Evolutionary conservation across 257 asterid species (phyloP).

Genomic region (Gentiana macrophylla): DNA sequence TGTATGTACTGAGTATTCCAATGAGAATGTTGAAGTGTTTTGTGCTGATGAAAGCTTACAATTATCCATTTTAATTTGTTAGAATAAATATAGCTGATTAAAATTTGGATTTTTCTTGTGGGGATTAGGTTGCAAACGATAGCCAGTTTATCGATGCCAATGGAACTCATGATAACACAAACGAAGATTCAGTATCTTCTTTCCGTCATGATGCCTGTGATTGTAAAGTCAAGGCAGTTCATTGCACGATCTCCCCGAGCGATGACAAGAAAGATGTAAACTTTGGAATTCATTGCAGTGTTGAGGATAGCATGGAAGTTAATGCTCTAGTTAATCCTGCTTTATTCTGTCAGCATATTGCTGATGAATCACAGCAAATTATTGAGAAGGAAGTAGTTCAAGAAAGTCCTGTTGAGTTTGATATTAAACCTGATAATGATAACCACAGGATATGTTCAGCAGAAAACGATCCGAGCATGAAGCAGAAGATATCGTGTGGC

Average conservation of each 20-base stretch:
- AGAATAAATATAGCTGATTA: slow-evolving; percentile 11
- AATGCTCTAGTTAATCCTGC: slow-evolving; percentile 11
- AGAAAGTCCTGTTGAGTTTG: slow-evolving; percentile 18
- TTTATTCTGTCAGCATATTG: slow-evolving; percentile 2
- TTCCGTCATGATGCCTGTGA: slow-evolving; percentile 9
- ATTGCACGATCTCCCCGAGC: not conserved
- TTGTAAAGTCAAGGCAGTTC: slow-evolving; percentile 8
- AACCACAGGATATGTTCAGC: slow-evolving; percentile 14
- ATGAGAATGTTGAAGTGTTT: slow-evolving; percentile 9
- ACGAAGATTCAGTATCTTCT: slow-evolving; percentile 11
- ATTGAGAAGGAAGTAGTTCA: slow-evolving; percentile 15
- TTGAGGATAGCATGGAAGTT: slow-evolving; percentile 13
- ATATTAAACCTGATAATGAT: slow-evolving; percentile 15
- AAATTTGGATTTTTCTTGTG: slow-evolving; percentile 1
- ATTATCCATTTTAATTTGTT: slow-evolving; percentile 7
- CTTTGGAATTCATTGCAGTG: slow-evolving; percentile 10
- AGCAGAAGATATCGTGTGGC: slow-evolving; percentile 12
- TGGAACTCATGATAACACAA: slow-evolving; percentile 13
- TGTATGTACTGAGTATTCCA: slow-evolving; percentile 11
- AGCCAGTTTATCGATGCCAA: slow-evolving; percentile 10
- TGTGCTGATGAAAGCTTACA: slow-evolving; percentile 17
- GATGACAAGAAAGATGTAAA: slow-evolving; percentile 7
- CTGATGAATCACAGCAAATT: slow-evolving; percentile 10
- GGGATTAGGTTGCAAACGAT: slow-evolving; percentile 5
- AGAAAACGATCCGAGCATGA: slow-evolving; percentile 13